Conservation (phyloP, 257 asterid genomes). For the Forsythia suspensa region DNA sequence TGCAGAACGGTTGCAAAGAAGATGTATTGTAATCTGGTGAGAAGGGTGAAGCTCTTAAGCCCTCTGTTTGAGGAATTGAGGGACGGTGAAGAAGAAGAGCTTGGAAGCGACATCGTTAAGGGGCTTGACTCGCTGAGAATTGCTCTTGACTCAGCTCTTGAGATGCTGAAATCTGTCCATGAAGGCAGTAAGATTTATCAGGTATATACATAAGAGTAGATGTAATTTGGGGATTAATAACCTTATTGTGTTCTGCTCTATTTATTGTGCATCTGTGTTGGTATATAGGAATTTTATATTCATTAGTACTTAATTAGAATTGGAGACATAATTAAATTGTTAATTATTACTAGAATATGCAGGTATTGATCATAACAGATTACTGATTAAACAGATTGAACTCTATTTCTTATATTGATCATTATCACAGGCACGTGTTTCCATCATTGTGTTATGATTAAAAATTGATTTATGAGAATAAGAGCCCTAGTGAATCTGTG, state of each 20-base stretch:
- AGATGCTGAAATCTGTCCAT: slow-evolving; percentile 69
- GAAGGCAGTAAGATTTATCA: slow-evolving; percentile 86
- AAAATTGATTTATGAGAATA: not conserved
- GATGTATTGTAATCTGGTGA: slow-evolving; percentile 71
- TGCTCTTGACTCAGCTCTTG: slow-evolving; percentile 67
- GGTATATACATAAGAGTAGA: slow-evolving; percentile 41
- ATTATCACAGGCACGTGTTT: not conserved
- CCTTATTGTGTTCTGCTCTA: not conserved
- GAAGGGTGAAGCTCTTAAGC: slow-evolving; percentile 86
- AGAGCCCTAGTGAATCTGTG: not conserved
- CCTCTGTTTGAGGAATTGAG: slow-evolving; percentile 89
- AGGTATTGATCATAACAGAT: not conserved
- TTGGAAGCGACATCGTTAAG: slow-evolving; percentile 54
- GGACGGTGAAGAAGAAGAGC: slow-evolving; percentile 47
- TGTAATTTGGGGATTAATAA: not conserved
- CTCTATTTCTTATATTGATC: not conserved
- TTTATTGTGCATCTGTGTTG: not conserved
- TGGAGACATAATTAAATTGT: not conserved
- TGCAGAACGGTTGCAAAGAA: slow-evolving; percentile 66
- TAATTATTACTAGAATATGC: not conserved
- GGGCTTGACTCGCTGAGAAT: slow-evolving; percentile 61
- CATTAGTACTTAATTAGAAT: not conserved
- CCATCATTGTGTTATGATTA: not conserved
- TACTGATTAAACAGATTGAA: slow-evolving; percentile 6
- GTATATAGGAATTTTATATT: not conserved